A percentile compares a stretch with the other conserved stretches of the same genome.
Evolutionary conservation across 2,329 filamentous ascomycete species (phyloP).

Genomic region (Zopfia rhizophila): DNA sequence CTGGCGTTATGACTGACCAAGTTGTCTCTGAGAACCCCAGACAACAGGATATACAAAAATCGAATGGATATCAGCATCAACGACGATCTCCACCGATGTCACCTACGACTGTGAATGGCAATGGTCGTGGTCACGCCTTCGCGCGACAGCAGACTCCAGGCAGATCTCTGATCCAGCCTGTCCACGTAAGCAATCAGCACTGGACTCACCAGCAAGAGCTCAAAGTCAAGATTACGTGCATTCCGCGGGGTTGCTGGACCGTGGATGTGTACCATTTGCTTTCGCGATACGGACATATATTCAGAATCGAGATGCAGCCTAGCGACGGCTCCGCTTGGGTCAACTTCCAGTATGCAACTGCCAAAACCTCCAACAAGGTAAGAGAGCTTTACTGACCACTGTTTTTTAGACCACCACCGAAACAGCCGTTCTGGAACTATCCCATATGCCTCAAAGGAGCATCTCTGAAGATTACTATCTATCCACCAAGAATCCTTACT

Average conservation of each 20-base stretch:
- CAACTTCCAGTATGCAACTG: constrained; percentile 32
- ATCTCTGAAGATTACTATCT: constrained; percentile 17
- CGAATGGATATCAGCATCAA: no score
- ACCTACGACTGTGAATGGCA: no score
- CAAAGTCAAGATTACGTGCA: constrained; percentile 30
- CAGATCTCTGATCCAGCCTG: constrained; percentile 5
- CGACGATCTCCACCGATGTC: no score
- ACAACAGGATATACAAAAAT: no score
- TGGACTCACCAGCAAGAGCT: constrained; percentile 34
- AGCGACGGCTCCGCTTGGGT: constrained; percentile 32
- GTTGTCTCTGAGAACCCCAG: no score
- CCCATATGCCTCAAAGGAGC: constrained; percentile 16
- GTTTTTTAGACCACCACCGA: constrained; percentile 26
- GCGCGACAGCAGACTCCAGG: constrained; percentile 12
- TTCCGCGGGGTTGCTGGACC: constrained; percentile 31
- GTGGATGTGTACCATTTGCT: constrained; percentile 35
- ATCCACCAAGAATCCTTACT: constrained; percentile 7
- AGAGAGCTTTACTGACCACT: no score
- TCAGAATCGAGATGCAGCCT: constrained; percentile 39
- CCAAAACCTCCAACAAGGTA: background rate
- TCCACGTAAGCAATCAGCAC: constrained; percentile 2
- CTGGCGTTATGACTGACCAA: no score
- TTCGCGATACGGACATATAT: constrained; percentile 36
- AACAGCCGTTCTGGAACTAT: constrained; percentile 12
- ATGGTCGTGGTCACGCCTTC: background rate